These are phyloP conservation scores for Colletotrichum musicola DNA, from an alignment of 2,329 filamentous ascomycete genomes.

Conservation along the genomic window DNA sequence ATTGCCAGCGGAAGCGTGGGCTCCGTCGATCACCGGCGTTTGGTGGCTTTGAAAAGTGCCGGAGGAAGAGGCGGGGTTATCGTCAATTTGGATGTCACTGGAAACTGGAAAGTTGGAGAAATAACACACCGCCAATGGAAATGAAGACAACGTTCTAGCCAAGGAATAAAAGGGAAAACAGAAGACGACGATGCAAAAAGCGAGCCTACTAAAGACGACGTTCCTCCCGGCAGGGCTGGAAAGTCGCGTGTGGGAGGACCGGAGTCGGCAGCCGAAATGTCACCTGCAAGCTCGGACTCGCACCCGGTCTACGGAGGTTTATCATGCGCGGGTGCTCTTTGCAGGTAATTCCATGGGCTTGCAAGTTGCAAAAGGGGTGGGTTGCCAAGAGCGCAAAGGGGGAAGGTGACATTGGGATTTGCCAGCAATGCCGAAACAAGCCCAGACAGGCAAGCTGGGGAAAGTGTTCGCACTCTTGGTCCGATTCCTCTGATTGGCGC, in stretches of 20 bases:
- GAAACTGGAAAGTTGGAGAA: neutral
- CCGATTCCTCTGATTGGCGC: conserved; percentile 6
- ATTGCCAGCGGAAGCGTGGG: neutral
- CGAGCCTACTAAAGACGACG: neutral
- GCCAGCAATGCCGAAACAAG: neutral
- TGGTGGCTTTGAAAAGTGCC: conserved; percentile 16
- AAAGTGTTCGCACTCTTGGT: neutral
- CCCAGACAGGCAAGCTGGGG: neutral
- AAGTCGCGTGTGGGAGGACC: neutral
- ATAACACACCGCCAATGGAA: conserved; percentile 12
- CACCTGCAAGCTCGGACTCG: conserved; percentile 10
- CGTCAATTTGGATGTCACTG: neutral
- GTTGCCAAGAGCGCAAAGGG: conserved; percentile 9
- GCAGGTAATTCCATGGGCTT: no score
- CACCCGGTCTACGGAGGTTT: conserved; percentile 5
- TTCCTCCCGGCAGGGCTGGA: neutral
- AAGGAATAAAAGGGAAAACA: neutral
- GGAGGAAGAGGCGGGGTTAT: neutral
- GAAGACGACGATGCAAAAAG: neutral
- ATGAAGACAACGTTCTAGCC: neutral
- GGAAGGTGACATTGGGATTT: conserved; percentile 18
- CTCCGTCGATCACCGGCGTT: conserved; percentile 1
- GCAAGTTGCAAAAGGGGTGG: neutral
- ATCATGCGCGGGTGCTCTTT: neutral
- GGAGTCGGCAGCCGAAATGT: neutral